Base-by-base conservation (phyloP, 225 moss, liverwort and hornwort species). In the Polytrichum commune region DNA sequence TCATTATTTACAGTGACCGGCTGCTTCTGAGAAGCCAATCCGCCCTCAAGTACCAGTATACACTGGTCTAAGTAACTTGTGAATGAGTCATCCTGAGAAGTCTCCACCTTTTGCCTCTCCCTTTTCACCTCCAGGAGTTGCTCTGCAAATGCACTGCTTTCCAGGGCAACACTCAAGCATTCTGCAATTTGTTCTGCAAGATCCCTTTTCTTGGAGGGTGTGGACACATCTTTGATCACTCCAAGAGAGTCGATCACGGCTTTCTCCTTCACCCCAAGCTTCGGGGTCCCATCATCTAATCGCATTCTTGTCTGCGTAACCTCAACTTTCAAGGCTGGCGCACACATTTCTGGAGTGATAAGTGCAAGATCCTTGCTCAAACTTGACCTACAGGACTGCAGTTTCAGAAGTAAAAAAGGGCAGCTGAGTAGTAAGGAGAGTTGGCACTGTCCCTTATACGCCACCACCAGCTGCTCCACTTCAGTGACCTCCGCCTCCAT, bases 141-240 rank as follows among this genome's bases (percentile, higher is more conserved):
- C 74, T 80, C 76, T 28, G 76, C 72, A 27, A 95, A 90, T 1
- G 77, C 67, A 9, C 79, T 73, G 54, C 88, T 86, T 20, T 72
- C 25, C 24, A 73, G 38, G 22, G 74, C 25, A 63, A 83, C 13
- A 56, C 88, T 89, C 29, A 95, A 56, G 63, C 88, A 92, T 18
- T 95, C 92, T 7, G 94, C 87, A 29, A 92, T 82, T 65, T 79
- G 81, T 70, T 92, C 82, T 23, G 77, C 92, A 32, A 95, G 77
- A 73, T 92, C 92, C 54, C 56, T 77, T 62, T 87, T 80, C 66
- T 88, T 76, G 20, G 66, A 73, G 29, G 70, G 73, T 19, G 84
- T 65, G 24, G 81, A 82, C 27, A 75, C 79, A 57, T 88, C 83
- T 26, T 74, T 87, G 67, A 85, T 77, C 28, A 81, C 78, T 67